These are phyloP conservation scores for Candolleomyces efflorescens DNA, from an alignment of 768 basidiomycete species.

Conservation along the genomic window DNA sequence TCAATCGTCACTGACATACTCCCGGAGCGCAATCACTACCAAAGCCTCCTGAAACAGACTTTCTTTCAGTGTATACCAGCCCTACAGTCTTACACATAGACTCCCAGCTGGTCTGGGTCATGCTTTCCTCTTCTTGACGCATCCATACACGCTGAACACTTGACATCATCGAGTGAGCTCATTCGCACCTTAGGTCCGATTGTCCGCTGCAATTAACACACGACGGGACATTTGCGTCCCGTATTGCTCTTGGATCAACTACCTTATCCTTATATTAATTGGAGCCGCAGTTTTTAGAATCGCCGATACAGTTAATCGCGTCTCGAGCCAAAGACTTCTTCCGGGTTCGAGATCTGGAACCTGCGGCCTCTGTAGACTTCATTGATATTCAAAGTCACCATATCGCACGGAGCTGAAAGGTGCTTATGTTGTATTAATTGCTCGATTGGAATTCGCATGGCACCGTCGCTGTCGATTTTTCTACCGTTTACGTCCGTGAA, in stretches of 20 bases:
- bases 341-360: background rate
- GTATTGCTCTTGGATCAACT: too few species aligned
- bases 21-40: conserved; percentile 26
- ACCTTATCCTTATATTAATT: too few species aligned
- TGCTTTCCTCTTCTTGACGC: background rate
- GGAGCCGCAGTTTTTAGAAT: too few species aligned
- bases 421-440: background rate
- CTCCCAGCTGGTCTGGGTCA: too few species aligned
- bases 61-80: conserved; percentile 31
- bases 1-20: conserved; percentile 28
- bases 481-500: background rate
- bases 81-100: conserved; percentile 17
- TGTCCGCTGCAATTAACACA: too few species aligned
- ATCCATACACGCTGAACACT: too few species aligned
- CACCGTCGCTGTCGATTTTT: background rate
- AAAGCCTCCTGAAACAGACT: conserved; percentile 25
- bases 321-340: background rate
- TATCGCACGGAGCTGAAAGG: background rate
- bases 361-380: background rate
- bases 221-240: too few species aligned
- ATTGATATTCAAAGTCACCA: background rate
- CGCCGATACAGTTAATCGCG: too few species aligned
- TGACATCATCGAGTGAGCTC: too few species aligned
- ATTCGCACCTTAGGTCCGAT: too few species aligned
- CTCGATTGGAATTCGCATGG: background rate